A percentile compares a stretch with the other conserved stretches of the same genome.
These are phyloP conservation scores for Linum trigynum DNA, from an alignment of 345 rosid species.

Conservation along the genomic window DNA sequence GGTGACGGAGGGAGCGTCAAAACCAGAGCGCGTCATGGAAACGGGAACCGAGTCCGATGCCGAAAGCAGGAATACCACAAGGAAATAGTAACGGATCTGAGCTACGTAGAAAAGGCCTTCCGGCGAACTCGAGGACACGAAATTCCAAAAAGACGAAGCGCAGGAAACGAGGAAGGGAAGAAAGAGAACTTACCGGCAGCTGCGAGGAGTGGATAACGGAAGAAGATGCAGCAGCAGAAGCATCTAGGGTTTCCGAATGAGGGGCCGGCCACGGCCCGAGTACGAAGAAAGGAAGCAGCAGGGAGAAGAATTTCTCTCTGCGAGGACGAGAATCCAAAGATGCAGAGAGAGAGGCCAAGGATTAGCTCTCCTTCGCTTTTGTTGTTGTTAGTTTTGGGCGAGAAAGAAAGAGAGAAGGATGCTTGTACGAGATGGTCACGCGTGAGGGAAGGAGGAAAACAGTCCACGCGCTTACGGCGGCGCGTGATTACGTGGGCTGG, in stretches of 20 bases:
- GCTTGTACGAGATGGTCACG: constrained; percentile 21
- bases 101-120: background rate
- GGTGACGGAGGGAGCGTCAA: background rate
- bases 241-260: constrained; percentile 31
- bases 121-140: background rate
- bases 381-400: constrained; percentile 5
- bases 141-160: background rate
- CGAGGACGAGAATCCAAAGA: constrained; percentile 18
- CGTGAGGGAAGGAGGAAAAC: too few relatives aligned
- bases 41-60: background rate
- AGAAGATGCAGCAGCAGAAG: constrained; percentile 11
- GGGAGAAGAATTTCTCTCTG: constrained; percentile 2
- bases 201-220: constrained; percentile 17
- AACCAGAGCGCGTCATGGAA: background rate
- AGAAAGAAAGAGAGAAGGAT: constrained; percentile 1
- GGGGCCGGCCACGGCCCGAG: constrained; percentile 14
- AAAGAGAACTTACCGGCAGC: constrained; percentile 12
- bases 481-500: constrained; percentile 10
- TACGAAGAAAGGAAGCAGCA: background rate
- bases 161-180: background rate
- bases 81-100: constrained; percentile 34
- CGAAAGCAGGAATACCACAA: background rate
- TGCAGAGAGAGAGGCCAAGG: background rate
- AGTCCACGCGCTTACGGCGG: constrained; percentile 16
- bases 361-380: constrained; percentile 10